Conservation (phyloP, 2,329 filamentous ascomycete genomes). For the Hypoxylon sp. region DNA sequence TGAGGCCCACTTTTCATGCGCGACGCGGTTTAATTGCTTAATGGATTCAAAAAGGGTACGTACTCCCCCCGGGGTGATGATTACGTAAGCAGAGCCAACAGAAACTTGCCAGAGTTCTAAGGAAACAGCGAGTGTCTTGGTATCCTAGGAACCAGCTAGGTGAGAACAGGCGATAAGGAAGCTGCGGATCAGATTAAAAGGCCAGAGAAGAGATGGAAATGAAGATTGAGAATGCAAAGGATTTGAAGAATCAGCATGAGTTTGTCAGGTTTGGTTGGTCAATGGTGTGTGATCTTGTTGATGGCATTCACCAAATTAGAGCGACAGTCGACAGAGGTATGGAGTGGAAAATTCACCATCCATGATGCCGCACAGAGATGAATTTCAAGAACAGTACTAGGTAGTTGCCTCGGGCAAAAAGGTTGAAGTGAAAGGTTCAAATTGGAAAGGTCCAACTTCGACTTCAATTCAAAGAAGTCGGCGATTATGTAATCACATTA, state of each 20-base stretch:
- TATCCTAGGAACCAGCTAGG: neutral
- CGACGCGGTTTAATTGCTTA: constrained; percentile 40
- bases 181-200: neutral
- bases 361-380: no score
- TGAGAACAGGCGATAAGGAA: neutral
- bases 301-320: no score
- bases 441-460: neutral
- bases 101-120: neutral
- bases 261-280: no score
- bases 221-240: neutral
- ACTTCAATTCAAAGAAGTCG: neutral
- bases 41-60: constrained; percentile 13
- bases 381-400: no score
- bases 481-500: neutral
- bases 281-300: no score
- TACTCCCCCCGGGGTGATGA: neutral
- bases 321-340: no score
- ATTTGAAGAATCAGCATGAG: neutral
- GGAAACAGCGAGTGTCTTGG: neutral
- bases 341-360: no score
- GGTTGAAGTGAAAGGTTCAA: neutral
- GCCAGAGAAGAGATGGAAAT: neutral
- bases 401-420: neutral
- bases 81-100: constrained; percentile 8
- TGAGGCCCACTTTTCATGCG: constrained; percentile 35